Base-by-base conservation (phyloP, 2,329 filamentous ascomycete species). In the Diaporthe sp. region DNA sequence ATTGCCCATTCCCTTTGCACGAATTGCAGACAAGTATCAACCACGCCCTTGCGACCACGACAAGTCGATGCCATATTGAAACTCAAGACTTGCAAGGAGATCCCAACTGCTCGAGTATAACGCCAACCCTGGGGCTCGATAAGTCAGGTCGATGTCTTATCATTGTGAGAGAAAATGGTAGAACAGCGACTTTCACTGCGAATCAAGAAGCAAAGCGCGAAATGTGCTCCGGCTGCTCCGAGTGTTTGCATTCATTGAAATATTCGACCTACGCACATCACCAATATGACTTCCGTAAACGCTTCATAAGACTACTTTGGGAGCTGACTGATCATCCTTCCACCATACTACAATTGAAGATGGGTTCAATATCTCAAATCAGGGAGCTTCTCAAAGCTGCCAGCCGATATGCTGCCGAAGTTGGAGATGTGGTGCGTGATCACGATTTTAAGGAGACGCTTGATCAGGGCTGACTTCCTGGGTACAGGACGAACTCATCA, bases 81-180 rank as follows among this genome's bases (percentile, higher is more conserved):
- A 57, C 53, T 34, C 28, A 34, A 9, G 17, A 57, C 3, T 34
- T 57, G 17, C 25, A 17, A 28, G 7, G 3, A 9, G 53, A 57
- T 34, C 53, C 2, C 7, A 57, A 57, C 13, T 57, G 53, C 9
- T 22, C 53, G 28, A 19, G 10, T 8, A 2, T 17, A 19, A 17
- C 17, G 1, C 28, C 7, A 7, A 2, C 2, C 7, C 22, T 34
- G 28, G 3, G 13, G 1, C 0, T 17, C 15, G 17, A 8, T 7
- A 44, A 44, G 15, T 3, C 1, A 49, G 44, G 44, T 2, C 7
- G 17, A 49, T 0, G 44, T 4, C 0, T 22, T 49, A 10, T 1
- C 2, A 3, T 19, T 10, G 19, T 9, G 17, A 22, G 19, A 9
- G 8, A 10, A 8, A 49, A 3, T 10, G 1, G 0, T 3, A 19